Evolutionary conservation across 805 yeast genomes (phyloP).

Genomic region (Metschnikowia chrysomelidarum): DNA sequence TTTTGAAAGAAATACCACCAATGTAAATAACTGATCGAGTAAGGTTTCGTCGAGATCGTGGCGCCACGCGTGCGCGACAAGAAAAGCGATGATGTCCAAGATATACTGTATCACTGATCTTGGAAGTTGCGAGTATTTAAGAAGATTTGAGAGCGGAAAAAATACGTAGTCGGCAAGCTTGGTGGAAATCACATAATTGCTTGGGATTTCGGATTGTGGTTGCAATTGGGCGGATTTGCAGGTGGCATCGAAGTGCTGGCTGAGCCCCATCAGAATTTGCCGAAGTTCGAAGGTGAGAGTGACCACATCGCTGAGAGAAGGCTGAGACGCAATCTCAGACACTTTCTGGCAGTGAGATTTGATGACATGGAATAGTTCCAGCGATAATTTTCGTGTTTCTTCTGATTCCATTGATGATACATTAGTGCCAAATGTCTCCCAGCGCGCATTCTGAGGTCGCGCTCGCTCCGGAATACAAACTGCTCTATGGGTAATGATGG

Average conservation of each 20-base stretch:
- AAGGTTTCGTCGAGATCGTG: constrained; percentile 21
- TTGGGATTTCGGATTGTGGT: no score
- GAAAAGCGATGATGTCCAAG: constrained; percentile 29
- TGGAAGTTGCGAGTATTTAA: constrained; percentile 27
- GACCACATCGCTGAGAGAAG: constrained; percentile 9
- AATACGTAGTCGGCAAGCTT: constrained; percentile 42
- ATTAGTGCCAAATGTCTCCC: neutral
- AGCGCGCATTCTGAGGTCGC: constrained; percentile 1
- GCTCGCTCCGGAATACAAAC: no score
- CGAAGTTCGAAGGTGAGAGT: constrained; percentile 4
- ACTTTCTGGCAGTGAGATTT: constrained; percentile 33
- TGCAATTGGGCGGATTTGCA: no score
- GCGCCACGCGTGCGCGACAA: constrained; percentile 32
- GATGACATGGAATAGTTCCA: constrained; percentile 27
- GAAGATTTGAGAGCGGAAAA: constrained; percentile 35
- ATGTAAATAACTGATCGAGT: constrained; percentile 36
- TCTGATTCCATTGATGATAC: constrained; percentile 12
- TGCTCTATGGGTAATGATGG: no score
- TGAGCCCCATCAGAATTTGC: constrained; percentile 9
- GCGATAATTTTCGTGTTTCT: constrained; percentile 20
- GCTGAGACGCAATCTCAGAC: constrained; percentile 22
- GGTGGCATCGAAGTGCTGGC: constrained; percentile 7
- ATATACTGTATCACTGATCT: constrained; percentile 23
- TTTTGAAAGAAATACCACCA: constrained; percentile 26
- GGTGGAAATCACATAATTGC: constrained; percentile 25